These are phyloP conservation scores for Aspergillus terreus DNA, from an alignment of 2,329 filamentous ascomycete species.

Conservation along the genomic window DNA sequence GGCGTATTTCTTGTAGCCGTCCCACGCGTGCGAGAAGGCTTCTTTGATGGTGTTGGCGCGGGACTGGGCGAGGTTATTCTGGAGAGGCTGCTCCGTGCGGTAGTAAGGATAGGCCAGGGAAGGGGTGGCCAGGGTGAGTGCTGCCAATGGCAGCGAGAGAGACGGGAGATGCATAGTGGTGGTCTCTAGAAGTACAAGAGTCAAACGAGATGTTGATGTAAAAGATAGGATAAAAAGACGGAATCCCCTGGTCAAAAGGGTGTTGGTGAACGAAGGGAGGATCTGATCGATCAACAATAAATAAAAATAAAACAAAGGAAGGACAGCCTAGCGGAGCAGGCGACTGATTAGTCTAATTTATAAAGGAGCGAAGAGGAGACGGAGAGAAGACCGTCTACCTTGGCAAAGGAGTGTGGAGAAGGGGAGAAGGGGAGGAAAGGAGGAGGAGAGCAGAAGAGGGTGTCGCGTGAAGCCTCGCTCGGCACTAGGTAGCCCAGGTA, in stretches of 20 bases:
- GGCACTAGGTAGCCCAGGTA: neutral
- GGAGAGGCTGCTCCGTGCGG: conserved; percentile 8
- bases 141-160: conserved; percentile 22
- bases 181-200: no score
- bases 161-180: conserved; percentile 23
- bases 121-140: conserved; percentile 21
- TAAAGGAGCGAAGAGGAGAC: conserved; percentile 5
- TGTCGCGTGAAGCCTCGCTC: conserved; percentile 1
- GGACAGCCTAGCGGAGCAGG: conserved; percentile 9
- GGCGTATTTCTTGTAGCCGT: conserved; percentile 69
- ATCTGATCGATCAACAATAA: neutral
- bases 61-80: conserved; percentile 13
- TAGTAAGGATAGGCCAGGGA: conserved; percentile 19
- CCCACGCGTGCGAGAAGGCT: conserved; percentile 68
- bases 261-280: neutral
- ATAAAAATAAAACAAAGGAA: conserved; percentile 6
- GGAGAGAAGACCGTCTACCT: neutral
- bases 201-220: neutral
- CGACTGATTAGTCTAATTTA: neutral
- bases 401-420: neutral
- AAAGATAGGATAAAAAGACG: neutral
- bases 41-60: conserved; percentile 61
- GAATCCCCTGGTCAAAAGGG: neutral
- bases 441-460: neutral
- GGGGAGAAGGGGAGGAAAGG: neutral